Evolutionary conservation across 2,329 filamentous ascomycete genomes (phyloP).

Genomic region (Exophiala lecanii-corni): DNA sequence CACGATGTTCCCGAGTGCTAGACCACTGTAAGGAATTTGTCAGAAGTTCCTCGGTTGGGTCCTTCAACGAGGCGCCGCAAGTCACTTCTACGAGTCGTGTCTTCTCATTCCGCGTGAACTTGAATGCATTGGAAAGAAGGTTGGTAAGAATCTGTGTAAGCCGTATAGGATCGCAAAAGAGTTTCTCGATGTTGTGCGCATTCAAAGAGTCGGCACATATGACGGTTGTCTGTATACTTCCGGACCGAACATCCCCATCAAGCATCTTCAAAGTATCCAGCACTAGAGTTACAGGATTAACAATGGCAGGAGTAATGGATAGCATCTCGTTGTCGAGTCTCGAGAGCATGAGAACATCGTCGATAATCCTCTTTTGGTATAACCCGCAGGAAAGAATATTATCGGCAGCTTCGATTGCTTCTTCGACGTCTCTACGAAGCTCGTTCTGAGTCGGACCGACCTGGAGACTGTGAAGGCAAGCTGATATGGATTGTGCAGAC

Average conservation of each 20-base stretch:
- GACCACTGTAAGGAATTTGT: too few species aligned
- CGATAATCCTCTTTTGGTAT: slow-evolving; percentile 71
- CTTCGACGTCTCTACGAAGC: background rate
- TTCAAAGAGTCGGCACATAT: background rate
- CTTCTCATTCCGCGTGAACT: slow-evolving; percentile 43
- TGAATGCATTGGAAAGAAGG: slow-evolving; percentile 57
- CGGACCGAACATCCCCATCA: slow-evolving; percentile 58
- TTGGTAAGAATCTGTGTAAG: slow-evolving; percentile 58
- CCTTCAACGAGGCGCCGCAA: slow-evolving; percentile 1
- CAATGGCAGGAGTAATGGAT: slow-evolving; percentile 63
- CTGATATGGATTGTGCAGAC: slow-evolving; percentile 52
- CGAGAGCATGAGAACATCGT: slow-evolving; percentile 66
- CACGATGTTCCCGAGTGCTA: too few species aligned
- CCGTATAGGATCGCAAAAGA: slow-evolving; percentile 53
- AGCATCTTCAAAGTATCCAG: slow-evolving; percentile 69
- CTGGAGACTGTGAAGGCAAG: slow-evolving; percentile 30
- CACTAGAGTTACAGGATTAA: slow-evolving; percentile 62
- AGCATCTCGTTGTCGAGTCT: slow-evolving; percentile 71
- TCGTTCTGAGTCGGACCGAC: background rate
- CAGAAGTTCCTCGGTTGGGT: too few species aligned
- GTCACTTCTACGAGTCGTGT: background rate
- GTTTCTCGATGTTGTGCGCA: slow-evolving; percentile 27
- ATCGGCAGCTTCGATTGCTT: slow-evolving; percentile 36
- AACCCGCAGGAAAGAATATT: slow-evolving; percentile 71
- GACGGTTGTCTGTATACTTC: background rate